Base-by-base conservation (phyloP, 768 basidiomycete genomes). In the Rhizopogon rudus region DNA sequence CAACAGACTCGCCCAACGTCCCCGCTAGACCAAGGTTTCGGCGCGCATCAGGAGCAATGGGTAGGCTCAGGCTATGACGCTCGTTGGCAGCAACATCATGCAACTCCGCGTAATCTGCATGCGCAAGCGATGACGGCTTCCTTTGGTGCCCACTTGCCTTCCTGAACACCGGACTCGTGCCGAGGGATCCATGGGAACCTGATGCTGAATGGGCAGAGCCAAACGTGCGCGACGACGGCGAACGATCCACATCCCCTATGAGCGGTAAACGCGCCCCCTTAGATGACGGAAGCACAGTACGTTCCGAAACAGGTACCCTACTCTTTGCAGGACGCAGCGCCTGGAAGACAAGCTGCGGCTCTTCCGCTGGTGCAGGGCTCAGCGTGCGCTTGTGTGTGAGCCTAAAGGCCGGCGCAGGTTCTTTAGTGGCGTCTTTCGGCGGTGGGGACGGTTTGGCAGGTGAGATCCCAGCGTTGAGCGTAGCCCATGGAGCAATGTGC, bases 401-500 rank as follows among this genome's bases (percentile, higher is more conserved):
- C 29, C 56, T 60, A 33, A 53, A 59, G 3, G 50, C 60, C 3
- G 67, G 58, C 16, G 62, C 53, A 1, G 66, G 60, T 9, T 71
- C 64, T 61, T 75, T 25, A 4, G 25, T 54, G 60, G 69, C 14
- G 57, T 55, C 55, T 10, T 63, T 60, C 3, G 64, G 60, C 12
- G 53, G 45, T 13, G 62, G 63, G 9, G 66, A 57, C 5, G 67
- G 61, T 61, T 69, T 77, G 49, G 71, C 67, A 10, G 75, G 76
- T 1, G 77, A 75, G 3, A 74, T 70, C 6, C 59, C 40, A 6
- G 62, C 71, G 40, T 76, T 71, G 6, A 84, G 67, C 6, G 73
- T 73, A 0, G 80, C 71, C 85, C 84, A 88, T 0, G 86, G 85
- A 1, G 80, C 77, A 48, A 88, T 88, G 54, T 78, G 82, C 63